These are phyloP conservation scores for Microglena sp. DNA, from an alignment of 139 green algal species.

Conservation along the genomic window DNA sequence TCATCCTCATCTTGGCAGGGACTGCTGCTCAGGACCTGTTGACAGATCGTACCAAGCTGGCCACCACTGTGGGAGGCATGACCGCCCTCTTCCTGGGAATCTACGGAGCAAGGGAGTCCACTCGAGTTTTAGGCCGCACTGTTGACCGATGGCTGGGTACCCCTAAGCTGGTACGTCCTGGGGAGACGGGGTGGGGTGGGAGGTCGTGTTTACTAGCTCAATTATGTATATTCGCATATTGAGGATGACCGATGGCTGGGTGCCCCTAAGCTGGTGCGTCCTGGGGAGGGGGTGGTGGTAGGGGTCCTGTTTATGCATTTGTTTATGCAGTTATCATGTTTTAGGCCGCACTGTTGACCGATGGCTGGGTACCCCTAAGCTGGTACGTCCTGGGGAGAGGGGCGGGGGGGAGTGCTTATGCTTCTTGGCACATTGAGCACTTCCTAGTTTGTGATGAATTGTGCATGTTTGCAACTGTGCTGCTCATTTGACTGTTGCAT, in stretches of 20 bases:
- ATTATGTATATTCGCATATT: not conserved
- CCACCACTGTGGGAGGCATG: conserved; percentile 49
- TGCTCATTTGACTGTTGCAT: too few species aligned
- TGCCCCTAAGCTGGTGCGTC: conserved; percentile 63
- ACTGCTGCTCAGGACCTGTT: conserved; percentile 48
- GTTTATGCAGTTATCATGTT: conserved; percentile 25
- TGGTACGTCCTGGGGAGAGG: conserved; percentile 39
- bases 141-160: conserved; percentile 79
- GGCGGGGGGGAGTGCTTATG: too few species aligned
- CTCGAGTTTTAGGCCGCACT: conserved; percentile 54
- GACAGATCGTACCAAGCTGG: conserved; percentile 70
- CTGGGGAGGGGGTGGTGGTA: too few species aligned
- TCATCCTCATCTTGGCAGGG: not conserved
- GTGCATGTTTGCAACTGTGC: too few species aligned
- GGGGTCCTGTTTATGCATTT: not conserved
- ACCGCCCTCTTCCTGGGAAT: conserved; percentile 76
- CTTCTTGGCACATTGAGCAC: not conserved
- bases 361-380: conserved; percentile 76
- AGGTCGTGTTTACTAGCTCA: not conserved
- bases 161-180: conserved; percentile 52
- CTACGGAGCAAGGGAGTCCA: conserved; percentile 73
- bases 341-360: conserved; percentile 58
- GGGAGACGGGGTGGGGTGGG: too few species aligned
- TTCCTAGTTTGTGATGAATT: too few species aligned
- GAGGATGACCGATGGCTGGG: conserved; percentile 78